Evolutionary conservation across 257 asterid species (phyloP), one percentile per base, ranked within the genome.

Genomic region (Voacanga thouarsii): DNA sequence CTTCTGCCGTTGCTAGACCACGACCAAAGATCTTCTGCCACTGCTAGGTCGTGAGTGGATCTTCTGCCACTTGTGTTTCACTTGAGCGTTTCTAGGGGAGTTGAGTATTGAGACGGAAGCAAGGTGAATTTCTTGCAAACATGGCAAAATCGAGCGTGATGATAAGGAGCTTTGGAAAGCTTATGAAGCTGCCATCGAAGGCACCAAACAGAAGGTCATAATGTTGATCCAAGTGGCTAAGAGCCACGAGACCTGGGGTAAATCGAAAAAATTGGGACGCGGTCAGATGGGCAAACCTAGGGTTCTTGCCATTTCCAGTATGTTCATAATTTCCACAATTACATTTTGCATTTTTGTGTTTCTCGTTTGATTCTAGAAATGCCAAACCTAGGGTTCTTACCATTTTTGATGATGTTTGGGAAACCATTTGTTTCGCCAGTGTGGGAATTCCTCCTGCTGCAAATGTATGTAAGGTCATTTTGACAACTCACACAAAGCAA

Each of bases 91-190:
- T 28, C 15, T n/a, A 0, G 73, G 50, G 26, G 37, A 21, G 12
- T 3, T 41, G 53, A 41, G 51, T 12, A 21, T 21, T 68, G 19
- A 39, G 30, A 68, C 28, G 53, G 12, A 12, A 0, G 33, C 50
- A 0, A n/a, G 51, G 73, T 68, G 73, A 68, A 68, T 68, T 21
- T 12, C 19, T 67, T 23, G 79, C 55, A 57, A 81, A 72, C 71
- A 96, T 96, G 99, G 98, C 97, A 89, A 96, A 89, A 90, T 93
- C 98, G 18, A 96, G 99, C 91, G 99, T 98, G 98, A 96, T 47
- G 99, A 93, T 28, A 91, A 80, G 79, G 97, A 96, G 89, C 93
- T 96, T 55, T 94, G 99, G 80, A 89, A 96, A 78, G 97, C 97
- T 61, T 93, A 97, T 81, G 93, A 96, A 85, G 92, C 92, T 56